Evolutionary conservation across 441 rosid species (phyloP).

Genomic region (Arabidopsis lyrata): DNA sequence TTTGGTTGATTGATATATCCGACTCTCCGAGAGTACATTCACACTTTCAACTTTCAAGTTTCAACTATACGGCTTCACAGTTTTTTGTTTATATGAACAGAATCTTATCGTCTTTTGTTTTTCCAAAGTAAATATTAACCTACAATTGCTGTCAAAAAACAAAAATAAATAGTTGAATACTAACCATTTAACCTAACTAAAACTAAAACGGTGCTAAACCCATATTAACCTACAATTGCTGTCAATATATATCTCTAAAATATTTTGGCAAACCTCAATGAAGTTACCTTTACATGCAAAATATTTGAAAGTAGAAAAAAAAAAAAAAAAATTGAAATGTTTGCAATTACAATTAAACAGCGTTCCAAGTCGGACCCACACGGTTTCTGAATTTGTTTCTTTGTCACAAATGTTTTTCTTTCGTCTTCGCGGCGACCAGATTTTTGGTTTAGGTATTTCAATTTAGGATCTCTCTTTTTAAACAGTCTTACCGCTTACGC

Average conservation of each 20-base stretch:
- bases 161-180: neutral
- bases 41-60: neutral
- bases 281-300: conserved; percentile 21
- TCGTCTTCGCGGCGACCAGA: conserved; percentile 36
- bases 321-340: too few species aligned
- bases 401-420: conserved; percentile 18
- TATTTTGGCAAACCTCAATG: too few species aligned
- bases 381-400: conserved; percentile 41
- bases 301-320: too few species aligned
- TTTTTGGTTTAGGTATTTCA: neutral
- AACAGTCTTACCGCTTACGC: conserved; percentile 2
- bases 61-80: conserved; percentile 7
- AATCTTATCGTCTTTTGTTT: conserved; percentile 5
- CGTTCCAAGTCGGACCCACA: conserved; percentile 36
- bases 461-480: neutral
- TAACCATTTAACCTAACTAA: neutral
- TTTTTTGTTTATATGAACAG: neutral
- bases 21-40: conserved; percentile 34
- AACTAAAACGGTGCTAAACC: neutral
- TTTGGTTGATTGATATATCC: conserved; percentile 18
- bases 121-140: too few species aligned
- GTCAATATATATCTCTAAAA: too few species aligned
- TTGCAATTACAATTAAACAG: conserved; percentile 2
- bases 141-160: neutral
- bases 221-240: neutral